Evolutionary conservation across 2,329 filamentous ascomycete species (phyloP), one percentile per base, ranked within the genome.

Genomic region (Calonectria hawksworthii): DNA sequence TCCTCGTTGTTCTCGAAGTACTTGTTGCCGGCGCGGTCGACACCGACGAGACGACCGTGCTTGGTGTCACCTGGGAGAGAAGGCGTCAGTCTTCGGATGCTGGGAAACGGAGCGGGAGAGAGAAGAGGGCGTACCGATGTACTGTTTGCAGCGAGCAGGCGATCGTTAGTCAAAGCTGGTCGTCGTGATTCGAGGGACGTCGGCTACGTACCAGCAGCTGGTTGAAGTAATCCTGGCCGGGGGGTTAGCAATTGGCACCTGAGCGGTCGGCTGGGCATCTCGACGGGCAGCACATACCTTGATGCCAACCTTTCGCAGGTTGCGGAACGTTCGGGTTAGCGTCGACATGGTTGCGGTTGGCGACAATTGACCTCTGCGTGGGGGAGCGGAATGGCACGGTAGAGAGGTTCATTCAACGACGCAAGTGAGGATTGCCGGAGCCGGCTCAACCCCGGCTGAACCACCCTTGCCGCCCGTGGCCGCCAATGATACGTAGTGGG

Each of bases 1-100:
- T 99, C 97, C 85, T 99, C 96, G 83, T 92, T 87, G 89, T 99
- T 98, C 91, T 99, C 97, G 86, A 92, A 99, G 91, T 91, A 99
- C 89, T 98, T 99, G 92, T 99, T 99, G 86, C 97, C 98, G 85
- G 93, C 98, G 86, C 93, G 92, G 89, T 99, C 97, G 83, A 88
- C 91, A 82, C 94, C 97, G 79, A 99, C 92, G 80, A 98, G 90
- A 54, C 92, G 93, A 83, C 97, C 98, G 83, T 94, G 93, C 89
- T 99, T 99, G 87, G 97, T 99, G 88, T 99, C 97, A 89, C 96
- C 96, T 97, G 84, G n/a, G 30, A 54, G 56, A 41, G 56, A 63
- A 41, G 56, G 36, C 1, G 28, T 26, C n/a, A 51, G 73, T 76
- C n/a, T 30, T 63, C 52, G 77, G 28, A 63, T 23, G n/a, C 44